These are phyloP conservation scores for Fraxinus americana DNA, from an alignment of 257 asterid species.

Conservation along the genomic window DNA sequence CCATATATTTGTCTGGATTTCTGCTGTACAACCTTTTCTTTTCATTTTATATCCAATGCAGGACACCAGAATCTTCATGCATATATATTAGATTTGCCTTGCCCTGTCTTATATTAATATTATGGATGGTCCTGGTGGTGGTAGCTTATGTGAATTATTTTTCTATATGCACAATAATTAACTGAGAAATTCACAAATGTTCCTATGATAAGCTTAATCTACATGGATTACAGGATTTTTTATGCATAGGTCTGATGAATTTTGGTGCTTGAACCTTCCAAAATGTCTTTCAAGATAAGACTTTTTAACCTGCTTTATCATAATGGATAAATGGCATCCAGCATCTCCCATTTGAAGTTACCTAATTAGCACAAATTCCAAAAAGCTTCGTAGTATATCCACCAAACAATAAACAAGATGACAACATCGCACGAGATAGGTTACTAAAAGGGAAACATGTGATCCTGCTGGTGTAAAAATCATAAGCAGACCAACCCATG, in stretches of 20 bases:
- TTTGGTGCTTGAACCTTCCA: no score
- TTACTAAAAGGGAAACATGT: neutral
- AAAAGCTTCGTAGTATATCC: no score
- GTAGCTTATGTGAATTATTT: neutral
- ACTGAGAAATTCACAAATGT: no score
- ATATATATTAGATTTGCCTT: neutral
- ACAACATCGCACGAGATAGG: neutral
- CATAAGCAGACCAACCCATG: no score
- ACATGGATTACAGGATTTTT: neutral
- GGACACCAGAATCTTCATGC: neutral
- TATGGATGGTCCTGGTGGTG: neutral
- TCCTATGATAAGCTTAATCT: neutral
- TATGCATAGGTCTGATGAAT: no score
- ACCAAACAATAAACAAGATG: neutral
- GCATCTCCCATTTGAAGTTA: neutral
- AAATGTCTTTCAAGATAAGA: no score
- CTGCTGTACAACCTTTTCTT: slow-evolving; percentile 24
- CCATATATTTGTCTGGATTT: slow-evolving; percentile 11
- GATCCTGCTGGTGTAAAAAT: neutral
- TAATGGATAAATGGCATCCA: neutral
- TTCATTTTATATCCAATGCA: neutral
- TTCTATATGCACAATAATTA: neutral
- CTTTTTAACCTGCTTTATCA: no score
- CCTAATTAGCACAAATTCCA: no score
- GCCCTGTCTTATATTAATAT: neutral